Conservation (phyloP, 129 eudicot species). For the Deinandra increscens region DNA sequence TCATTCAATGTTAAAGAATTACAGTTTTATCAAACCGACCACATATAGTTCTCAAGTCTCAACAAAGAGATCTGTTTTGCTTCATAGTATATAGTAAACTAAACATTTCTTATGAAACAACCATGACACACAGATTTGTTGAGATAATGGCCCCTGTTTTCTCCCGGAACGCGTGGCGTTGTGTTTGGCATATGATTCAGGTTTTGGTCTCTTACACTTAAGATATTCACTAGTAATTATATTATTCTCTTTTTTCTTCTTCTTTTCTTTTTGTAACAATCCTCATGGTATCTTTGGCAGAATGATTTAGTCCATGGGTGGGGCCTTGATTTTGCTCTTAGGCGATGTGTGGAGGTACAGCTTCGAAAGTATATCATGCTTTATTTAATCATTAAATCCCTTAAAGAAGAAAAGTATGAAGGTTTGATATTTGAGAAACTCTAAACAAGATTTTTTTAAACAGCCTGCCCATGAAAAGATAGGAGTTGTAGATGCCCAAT, state of each 20-base stretch:
- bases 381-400: not conserved
- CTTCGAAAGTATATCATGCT: not conserved
- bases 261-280: not conserved
- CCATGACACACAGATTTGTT: slow-evolving; percentile 41
- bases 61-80: not conserved
- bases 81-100: not conserved
- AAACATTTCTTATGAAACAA: not conserved
- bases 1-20: not conserved
- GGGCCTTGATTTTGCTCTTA: slow-evolving; percentile 58
- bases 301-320: slow-evolving; percentile 66
- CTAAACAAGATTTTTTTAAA: slow-evolving; percentile 4
- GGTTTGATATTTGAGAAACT: not conserved
- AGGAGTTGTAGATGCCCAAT: slow-evolving; percentile 92
- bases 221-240: not conserved
- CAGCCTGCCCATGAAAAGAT: slow-evolving; percentile 97
- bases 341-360: slow-evolving; percentile 55
- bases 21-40: not conserved
- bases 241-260: not conserved
- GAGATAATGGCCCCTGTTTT: slow-evolving; percentile 72
- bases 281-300: slow-evolving; percentile 21
- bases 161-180: slow-evolving; percentile 51
- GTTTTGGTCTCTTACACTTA: slow-evolving; percentile 21
- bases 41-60: not conserved
- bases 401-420: not conserved
- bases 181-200: slow-evolving; percentile 67